phyloP scores from a whole-genome alignment of 75 land plant species.

The Sequoia sempervirens region DNA sequence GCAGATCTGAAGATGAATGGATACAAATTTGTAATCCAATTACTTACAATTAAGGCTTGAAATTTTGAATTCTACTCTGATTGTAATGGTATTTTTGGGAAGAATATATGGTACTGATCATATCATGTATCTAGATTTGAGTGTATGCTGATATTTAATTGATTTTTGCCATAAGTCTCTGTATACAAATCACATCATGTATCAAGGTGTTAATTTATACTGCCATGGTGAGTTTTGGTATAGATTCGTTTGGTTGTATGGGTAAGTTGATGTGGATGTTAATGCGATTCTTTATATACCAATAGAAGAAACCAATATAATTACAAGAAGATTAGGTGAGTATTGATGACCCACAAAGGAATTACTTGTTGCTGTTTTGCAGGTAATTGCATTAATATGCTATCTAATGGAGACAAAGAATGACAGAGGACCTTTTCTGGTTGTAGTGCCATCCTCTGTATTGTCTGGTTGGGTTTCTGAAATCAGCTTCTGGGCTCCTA shows the following conservation, averaged over 20 bases:
- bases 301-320: neutral
- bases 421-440: slow-evolving; percentile 95
- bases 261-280: neutral
- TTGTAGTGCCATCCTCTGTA: slow-evolving; percentile 99
- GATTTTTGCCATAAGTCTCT: neutral
- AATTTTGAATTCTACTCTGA: neutral
- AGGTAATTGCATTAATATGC: slow-evolving; percentile 95
- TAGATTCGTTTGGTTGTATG: neutral
- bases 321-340: neutral
- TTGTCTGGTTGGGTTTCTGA: slow-evolving; percentile 94
- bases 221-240: neutral
- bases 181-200: neutral
- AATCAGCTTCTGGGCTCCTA: slow-evolving; percentile 91
- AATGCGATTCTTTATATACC: neutral
- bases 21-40: neutral
- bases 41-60: neutral
- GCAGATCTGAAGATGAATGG: neutral
- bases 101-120: neutral
- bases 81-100: neutral
- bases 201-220: neutral
- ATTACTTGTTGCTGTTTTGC: slow-evolving; percentile 14
- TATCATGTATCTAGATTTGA: neutral
- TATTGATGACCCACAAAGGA: neutral
- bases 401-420: slow-evolving; percentile 92
- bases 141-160: neutral